Percentiles rank a stretch among this genome's conserved stretches.
Conservation (phyloP, 106 monocot species). For the Xerophyta viscosa region DNA sequence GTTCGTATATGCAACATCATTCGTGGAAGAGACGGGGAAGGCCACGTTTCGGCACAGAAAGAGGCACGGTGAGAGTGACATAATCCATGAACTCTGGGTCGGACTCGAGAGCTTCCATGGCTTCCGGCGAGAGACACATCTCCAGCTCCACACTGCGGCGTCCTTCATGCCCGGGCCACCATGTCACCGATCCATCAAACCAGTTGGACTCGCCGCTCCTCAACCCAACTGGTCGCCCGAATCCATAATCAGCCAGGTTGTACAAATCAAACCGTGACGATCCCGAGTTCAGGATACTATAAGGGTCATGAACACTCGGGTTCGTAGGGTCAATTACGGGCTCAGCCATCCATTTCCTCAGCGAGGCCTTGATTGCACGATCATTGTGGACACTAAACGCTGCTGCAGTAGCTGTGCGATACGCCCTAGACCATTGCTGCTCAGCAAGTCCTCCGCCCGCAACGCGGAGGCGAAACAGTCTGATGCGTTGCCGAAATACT, state of each 20-base stretch:
- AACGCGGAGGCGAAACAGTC: background rate
- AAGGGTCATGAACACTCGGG: background rate
- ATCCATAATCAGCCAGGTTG: background rate
- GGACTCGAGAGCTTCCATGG: background rate
- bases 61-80: too few relatives aligned
- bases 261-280: background rate
- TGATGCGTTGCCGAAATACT: too few relatives aligned
- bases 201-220: background rate
- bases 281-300: background rate
- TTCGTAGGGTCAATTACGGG: background rate
- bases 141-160: background rate
- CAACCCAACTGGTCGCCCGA: background rate
- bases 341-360: too few relatives aligned
- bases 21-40: too few relatives aligned
- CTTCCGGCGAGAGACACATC: background rate
- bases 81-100: background rate
- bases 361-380: too few relatives aligned
- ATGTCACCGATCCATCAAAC: background rate
- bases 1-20: too few relatives aligned
- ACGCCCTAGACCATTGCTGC: background rate
- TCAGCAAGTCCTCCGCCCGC: background rate
- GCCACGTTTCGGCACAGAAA: too few relatives aligned
- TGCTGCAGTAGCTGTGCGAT: background rate
- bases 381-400: background rate
- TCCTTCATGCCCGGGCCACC: background rate